Conservation (phyloP, 1,284 basidiomycete genomes). For the Paramarasmius palmivorus region DNA sequence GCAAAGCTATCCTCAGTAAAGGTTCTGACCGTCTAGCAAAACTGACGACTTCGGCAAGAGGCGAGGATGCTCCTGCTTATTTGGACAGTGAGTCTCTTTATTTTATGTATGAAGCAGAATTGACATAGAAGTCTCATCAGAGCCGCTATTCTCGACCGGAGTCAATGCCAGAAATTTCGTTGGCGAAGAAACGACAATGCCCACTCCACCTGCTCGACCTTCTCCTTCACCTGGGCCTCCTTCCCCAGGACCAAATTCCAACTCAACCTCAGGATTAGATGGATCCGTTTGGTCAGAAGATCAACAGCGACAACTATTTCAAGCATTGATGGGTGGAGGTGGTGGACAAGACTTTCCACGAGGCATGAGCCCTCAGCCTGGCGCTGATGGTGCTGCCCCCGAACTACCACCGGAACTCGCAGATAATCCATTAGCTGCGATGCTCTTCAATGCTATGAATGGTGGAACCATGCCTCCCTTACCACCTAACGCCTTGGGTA, state of each 20-base stretch:
- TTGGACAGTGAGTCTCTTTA: slow-evolving; percentile 45
- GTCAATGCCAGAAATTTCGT: slow-evolving; percentile 50
- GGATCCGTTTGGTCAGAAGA: slow-evolving; percentile 63
- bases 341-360: neutral
- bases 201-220: slow-evolving; percentile 35
- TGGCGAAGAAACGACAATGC: slow-evolving; percentile 59
- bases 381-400: slow-evolving; percentile 8
- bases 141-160: slow-evolving; percentile 38
- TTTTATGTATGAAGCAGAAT: slow-evolving; percentile 4
- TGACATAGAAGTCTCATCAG: slow-evolving; percentile 15
- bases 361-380: slow-evolving; percentile 7
- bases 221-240: slow-evolving; percentile 26
- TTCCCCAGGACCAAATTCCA: slow-evolving; percentile 15
- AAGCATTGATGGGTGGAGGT: slow-evolving; percentile 53
- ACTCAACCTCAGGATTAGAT: slow-evolving; percentile 35
- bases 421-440: slow-evolving; percentile 19
- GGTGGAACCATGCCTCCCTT: slow-evolving; percentile 19
- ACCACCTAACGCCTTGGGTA: slow-evolving; percentile 16
- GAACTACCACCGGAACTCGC: slow-evolving; percentile 6
- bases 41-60: slow-evolving; percentile 72
- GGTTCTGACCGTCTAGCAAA: slow-evolving; percentile 72
- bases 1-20: slow-evolving; percentile 70
- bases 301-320: slow-evolving; percentile 65
- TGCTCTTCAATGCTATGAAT: slow-evolving; percentile 12
- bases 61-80: slow-evolving; percentile 66